These are phyloP conservation scores for Corynespora cassiicola DNA, from an alignment of 2,329 filamentous ascomycete genomes.

Conservation along the genomic window DNA sequence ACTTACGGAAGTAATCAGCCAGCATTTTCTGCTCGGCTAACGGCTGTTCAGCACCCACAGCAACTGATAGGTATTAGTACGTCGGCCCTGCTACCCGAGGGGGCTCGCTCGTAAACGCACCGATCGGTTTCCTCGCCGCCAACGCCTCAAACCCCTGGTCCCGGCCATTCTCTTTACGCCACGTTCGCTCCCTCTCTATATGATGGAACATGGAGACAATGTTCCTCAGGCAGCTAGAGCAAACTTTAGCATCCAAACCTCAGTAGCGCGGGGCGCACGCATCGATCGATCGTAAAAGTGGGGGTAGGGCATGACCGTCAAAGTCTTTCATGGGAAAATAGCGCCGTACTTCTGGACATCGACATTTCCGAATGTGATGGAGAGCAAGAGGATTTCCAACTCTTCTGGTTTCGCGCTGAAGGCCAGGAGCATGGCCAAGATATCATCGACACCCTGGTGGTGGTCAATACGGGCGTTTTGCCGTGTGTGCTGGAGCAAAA, in stretches of 20 bases:
- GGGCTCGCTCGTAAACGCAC: slow-evolving; percentile 21
- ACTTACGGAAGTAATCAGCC: slow-evolving; percentile 79
- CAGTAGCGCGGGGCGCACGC: no score
- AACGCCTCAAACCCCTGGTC: slow-evolving; percentile 76
- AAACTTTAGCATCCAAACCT: slow-evolving; percentile 3
- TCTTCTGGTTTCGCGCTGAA: slow-evolving; percentile 83
- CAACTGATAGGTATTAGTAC: no score
- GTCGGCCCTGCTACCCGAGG: no score
- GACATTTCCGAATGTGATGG: slow-evolving; percentile 93
- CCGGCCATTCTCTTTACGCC: slow-evolving; percentile 74
- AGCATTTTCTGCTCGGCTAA: slow-evolving; percentile 80
- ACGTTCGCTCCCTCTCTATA: slow-evolving; percentile 85
- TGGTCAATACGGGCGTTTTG: background rate
- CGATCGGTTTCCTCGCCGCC: slow-evolving; percentile 74
- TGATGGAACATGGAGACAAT: slow-evolving; percentile 90
- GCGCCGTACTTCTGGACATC: slow-evolving; percentile 74
- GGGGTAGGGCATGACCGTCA: no score
- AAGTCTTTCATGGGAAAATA: background rate
- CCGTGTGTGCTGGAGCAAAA: background rate
- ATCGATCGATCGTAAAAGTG: no score
- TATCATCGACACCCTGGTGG: slow-evolving; percentile 85
- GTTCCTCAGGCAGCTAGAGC: slow-evolving; percentile 79
- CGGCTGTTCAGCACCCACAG: slow-evolving; percentile 85
- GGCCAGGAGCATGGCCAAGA: slow-evolving; percentile 85
- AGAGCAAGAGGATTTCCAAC: slow-evolving; percentile 83